A percentile compares a stretch with the other conserved stretches of the same genome.
Conservation (phyloP, 2,329 filamentous ascomycete species). For the Aureobasidium vineae region DNA sequence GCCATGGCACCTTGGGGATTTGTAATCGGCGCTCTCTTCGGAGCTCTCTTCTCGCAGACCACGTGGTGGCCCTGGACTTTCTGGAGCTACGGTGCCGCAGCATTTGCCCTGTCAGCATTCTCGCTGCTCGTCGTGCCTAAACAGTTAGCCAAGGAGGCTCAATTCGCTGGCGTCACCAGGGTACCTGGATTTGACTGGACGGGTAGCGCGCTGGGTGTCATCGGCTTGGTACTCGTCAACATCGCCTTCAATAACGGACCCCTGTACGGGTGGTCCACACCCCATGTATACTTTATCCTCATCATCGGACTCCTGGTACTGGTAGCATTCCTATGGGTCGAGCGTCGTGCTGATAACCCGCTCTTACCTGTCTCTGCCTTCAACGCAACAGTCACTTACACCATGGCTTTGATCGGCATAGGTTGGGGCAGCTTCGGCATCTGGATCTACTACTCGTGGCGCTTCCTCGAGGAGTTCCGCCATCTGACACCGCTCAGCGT, state of each 20-base stretch:
- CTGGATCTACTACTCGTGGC: constrained; percentile 42
- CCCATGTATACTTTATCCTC: constrained; percentile 58
- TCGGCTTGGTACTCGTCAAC: constrained; percentile 60
- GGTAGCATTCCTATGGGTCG: constrained; percentile 52
- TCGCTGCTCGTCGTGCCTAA: constrained; percentile 45
- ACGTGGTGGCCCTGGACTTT: constrained; percentile 43
- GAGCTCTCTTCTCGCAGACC: constrained; percentile 38
- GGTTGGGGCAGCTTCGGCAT: constrained; percentile 68
- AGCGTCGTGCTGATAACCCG: constrained; percentile 35
- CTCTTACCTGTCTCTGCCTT: constrained; percentile 36
- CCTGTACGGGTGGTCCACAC: constrained; percentile 56
- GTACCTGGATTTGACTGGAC: constrained; percentile 43
- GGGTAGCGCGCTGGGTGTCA: constrained; percentile 53
- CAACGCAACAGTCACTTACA: constrained; percentile 35
- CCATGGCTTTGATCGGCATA: constrained; percentile 58
- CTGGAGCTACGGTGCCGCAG: constrained; percentile 46
- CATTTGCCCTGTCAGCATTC: constrained; percentile 41
- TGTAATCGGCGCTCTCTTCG: constrained; percentile 39
- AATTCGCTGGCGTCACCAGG: constrained; percentile 33
- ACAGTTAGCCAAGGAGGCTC: constrained; percentile 28
- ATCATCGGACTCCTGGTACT: constrained; percentile 58
- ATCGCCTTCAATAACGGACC: constrained; percentile 67
- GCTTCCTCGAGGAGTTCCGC: constrained; percentile 39
- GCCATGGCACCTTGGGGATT: constrained; percentile 41
- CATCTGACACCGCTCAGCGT: constrained; percentile 36